Percentiles rank a stretch among this genome's conserved stretches.
These are phyloP conservation scores for Fragaria ananassa DNA, from an alignment of 306 rosid species.

Conservation along the genomic window DNA sequence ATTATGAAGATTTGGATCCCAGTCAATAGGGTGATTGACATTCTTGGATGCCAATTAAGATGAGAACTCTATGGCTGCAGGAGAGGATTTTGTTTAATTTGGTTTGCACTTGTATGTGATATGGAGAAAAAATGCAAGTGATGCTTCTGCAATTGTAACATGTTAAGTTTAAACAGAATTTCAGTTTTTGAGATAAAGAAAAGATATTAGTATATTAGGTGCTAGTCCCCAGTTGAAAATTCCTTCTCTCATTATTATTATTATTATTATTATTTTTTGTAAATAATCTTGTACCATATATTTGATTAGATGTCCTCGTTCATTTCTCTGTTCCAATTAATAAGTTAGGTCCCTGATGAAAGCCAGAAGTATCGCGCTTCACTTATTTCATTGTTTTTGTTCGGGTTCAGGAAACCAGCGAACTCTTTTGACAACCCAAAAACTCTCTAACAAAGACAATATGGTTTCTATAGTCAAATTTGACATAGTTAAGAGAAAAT, in stretches of 20 bases:
- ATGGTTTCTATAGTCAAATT: too few relatives aligned
- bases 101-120: slow-evolving; percentile 17
- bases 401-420: too few relatives aligned
- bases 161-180: not conserved
- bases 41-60: not conserved
- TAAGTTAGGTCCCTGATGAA: too few relatives aligned
- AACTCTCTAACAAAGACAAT: too few relatives aligned
- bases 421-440: too few relatives aligned
- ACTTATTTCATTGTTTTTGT: too few relatives aligned
- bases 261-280: not conserved
- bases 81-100: slow-evolving; percentile 13
- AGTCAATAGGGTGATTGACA: not conserved
- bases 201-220: not conserved
- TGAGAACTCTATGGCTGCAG: not conserved
- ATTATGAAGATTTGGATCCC: not conserved
- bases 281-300: not conserved
- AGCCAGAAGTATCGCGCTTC: too few relatives aligned
- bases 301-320: not conserved
- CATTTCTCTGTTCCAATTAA: too few relatives aligned
- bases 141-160: slow-evolving; percentile 16
- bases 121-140: slow-evolving; percentile 14
- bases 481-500: too few relatives aligned
- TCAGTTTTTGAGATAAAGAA: slow-evolving; percentile 6
- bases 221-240: not conserved
- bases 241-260: not conserved